Evolutionary conservation across 2,329 filamentous ascomycete species (phyloP), one percentile per base, ranked within the genome.

Genomic region (Fusarium brevicatenulatum): DNA sequence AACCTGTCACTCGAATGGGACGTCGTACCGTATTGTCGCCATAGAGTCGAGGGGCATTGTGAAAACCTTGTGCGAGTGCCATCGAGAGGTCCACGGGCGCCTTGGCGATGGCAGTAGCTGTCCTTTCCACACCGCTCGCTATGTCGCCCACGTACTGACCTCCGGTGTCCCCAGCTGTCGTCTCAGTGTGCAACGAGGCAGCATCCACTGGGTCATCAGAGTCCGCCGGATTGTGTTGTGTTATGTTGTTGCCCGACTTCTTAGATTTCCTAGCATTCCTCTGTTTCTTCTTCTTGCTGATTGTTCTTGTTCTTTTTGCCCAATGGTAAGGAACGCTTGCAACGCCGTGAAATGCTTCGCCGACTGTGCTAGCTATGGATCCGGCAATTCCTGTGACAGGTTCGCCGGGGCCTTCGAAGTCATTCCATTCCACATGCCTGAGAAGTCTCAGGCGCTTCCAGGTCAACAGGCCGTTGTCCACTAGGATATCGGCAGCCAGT

Each of bases 341-440:
- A 21, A 93, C 82, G 1, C 92, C 91, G n/a, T 86, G 84, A 32
- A 91, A 88, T 2, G 91, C 84, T 40, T 89, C 86, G 4, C 87
- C 86, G 7, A 91, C 78, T 0, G 88, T 89, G 7, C 86, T 85
- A n/a, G 88, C 85, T 9, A 93, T 74, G 1, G 91, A 91, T 16
- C 89, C 88, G 39, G 89, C 88, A 8, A 88, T 83, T 7, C 91
- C 92, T 1, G 91, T 92, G 18, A 94, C 83, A 0, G 92, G 92
- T 77, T 94, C 92, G 1, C 92, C 92, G 0, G 92, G 91, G 0
- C 92, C 92, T 72, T 92, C 91, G 75, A 93, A 94, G 75, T 94
- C 92, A 73, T 93, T 93, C 91, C 92, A 94, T 74, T 93, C 91
- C 56, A 87, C 89, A 75, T 92, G 91, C 13, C 92, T 85, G 13